Evolutionary conservation across 768 basidiomycete species (phyloP).

Genomic region (Neoboletus magnificus): DNA sequence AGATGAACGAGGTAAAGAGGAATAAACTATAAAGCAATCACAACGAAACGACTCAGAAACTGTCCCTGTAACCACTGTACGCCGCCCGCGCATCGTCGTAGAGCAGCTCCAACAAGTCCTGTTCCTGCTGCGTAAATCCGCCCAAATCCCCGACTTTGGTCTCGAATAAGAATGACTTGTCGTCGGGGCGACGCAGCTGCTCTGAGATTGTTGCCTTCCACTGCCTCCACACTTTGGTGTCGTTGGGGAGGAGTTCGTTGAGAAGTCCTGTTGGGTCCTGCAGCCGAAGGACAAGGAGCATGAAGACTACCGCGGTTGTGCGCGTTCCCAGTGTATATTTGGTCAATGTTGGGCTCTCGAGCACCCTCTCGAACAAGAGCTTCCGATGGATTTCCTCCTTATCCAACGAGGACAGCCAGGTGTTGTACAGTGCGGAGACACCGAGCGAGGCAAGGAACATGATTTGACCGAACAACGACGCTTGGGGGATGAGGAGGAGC

Average conservation of each 20-base stretch:
- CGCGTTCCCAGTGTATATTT: neutral
- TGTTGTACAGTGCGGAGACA: constrained; percentile 25
- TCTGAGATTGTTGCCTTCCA: neutral
- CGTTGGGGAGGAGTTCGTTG: neutral
- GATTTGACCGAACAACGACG: too few relatives aligned
- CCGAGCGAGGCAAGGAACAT: neutral
- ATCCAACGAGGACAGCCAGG: constrained; percentile 30
- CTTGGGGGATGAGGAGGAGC: too few relatives aligned
- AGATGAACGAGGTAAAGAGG: constrained; percentile 6
- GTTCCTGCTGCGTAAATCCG: neutral
- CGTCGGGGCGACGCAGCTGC: neutral
- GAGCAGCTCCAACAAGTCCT: neutral
- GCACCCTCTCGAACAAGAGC: neutral
- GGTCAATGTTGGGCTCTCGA: neutral
- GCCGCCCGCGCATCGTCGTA: neutral
- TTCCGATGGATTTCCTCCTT: constrained; percentile 2
- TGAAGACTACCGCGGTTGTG: neutral
- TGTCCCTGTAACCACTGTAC: neutral
- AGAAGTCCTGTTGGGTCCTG: neutral
- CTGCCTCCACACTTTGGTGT: neutral
- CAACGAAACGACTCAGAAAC: neutral
- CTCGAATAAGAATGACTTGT: neutral
- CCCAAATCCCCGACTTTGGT: neutral
- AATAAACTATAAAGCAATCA: neutral
- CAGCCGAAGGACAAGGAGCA: neutral